Conservation (phyloP, 2,329 filamentous ascomycete species). For the Fusarium decemcellulare region DNA sequence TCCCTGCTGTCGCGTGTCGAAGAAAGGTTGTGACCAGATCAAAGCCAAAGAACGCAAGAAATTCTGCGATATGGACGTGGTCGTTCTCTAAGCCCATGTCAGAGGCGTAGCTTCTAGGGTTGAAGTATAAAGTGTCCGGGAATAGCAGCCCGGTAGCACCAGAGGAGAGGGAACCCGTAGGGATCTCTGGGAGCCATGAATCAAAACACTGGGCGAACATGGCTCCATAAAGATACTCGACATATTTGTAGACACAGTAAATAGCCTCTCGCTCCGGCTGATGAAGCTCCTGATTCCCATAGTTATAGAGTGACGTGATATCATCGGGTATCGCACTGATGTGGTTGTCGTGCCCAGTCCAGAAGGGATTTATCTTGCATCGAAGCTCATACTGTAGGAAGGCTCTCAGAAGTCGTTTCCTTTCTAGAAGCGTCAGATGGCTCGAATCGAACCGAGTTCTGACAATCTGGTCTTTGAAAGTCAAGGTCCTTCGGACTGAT, state of each 20-base stretch:
- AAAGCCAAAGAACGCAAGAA: background rate
- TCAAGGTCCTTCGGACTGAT: background rate
- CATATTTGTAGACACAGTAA: constrained; percentile 16
- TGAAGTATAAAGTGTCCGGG: constrained; percentile 21
- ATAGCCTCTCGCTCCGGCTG: constrained; percentile 3
- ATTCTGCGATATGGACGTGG: background rate
- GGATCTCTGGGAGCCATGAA: constrained; percentile 24
- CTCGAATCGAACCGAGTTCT: constrained; percentile 15
- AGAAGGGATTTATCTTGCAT: background rate
- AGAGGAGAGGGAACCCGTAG: background rate
- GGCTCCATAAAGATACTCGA: constrained; percentile 24
- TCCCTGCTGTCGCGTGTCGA: background rate
- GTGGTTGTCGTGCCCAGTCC: no score
- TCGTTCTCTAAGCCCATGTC: constrained; percentile 1
- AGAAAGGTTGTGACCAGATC: constrained; percentile 2
- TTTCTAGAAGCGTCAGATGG: constrained; percentile 11
- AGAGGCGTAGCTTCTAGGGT: background rate
- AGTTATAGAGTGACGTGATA: background rate
- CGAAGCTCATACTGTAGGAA: constrained; percentile 29
- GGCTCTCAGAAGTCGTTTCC: constrained; percentile 18
- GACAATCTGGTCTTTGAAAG: constrained; percentile 15
- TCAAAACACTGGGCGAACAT: constrained; percentile 26
- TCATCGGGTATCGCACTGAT: background rate
- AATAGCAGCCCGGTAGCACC: constrained; percentile 7
- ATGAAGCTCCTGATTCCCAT: background rate